Evolutionary conservation across 2,329 filamentous ascomycete species (phyloP).

Genomic region (Fusarium sulawesiense): DNA sequence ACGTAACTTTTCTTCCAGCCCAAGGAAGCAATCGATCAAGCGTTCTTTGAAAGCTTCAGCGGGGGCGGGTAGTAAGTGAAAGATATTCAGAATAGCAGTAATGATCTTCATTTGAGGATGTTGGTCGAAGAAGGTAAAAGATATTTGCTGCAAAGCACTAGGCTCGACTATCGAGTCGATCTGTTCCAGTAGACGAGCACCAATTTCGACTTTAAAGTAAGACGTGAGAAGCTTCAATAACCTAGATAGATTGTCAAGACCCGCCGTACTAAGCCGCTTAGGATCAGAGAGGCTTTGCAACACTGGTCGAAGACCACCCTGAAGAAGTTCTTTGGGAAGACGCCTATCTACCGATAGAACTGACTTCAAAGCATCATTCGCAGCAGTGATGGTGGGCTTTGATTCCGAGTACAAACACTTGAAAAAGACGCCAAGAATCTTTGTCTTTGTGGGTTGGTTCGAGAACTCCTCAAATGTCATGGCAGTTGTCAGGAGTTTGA

Average conservation of each 20-base stretch:
- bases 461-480: slow-evolving; percentile 94
- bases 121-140: slow-evolving; percentile 94
- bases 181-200: slow-evolving; percentile 90
- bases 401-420: slow-evolving; percentile 96
- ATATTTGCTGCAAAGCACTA: slow-evolving; percentile 83
- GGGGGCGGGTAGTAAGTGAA: slow-evolving; percentile 91
- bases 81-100: slow-evolving; percentile 94
- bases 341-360: slow-evolving; percentile 91
- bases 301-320: slow-evolving; percentile 94
- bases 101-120: slow-evolving; percentile 94
- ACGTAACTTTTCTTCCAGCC: slow-evolving; percentile 85
- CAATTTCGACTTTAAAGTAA: slow-evolving; percentile 99
- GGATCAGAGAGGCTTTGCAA: slow-evolving; percentile 95
- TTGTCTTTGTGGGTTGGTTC: slow-evolving; percentile 72
- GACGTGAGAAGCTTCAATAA: slow-evolving; percentile 92
- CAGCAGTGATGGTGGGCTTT: slow-evolving; percentile 90
- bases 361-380: slow-evolving; percentile 88
- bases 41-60: slow-evolving; percentile 92
- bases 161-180: slow-evolving; percentile 91
- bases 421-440: slow-evolving; percentile 96
- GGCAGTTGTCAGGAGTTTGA: slow-evolving; percentile 90
- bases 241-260: slow-evolving; percentile 89
- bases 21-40: slow-evolving; percentile 89
- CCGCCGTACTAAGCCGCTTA: slow-evolving; percentile 87
- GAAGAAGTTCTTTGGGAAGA: slow-evolving; percentile 92